phyloP scores from a whole-genome alignment of 2,329 filamentous ascomycete species.

The Cercospora berteroae region DNA sequence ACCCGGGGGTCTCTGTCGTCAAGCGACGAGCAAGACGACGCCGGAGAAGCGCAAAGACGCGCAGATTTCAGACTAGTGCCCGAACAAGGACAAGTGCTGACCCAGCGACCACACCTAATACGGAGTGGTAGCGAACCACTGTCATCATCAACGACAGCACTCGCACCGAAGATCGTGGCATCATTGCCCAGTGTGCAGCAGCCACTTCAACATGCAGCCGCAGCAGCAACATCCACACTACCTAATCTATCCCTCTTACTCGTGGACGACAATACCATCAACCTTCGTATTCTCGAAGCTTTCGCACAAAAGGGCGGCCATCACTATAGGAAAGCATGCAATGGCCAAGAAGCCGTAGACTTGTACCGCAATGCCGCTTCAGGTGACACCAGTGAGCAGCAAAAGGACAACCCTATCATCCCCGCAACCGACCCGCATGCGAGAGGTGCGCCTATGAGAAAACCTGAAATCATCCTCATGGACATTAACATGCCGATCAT shows the following conservation, averaged over 20 bases:
- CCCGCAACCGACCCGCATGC: too few relatives aligned
- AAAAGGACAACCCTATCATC: too few relatives aligned
- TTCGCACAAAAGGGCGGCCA: conserved; percentile 35
- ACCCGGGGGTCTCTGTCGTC: background rate
- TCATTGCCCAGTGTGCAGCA: too few relatives aligned
- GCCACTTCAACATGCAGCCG: background rate
- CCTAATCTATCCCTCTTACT: conserved; percentile 22
- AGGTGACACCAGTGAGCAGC: too few relatives aligned
- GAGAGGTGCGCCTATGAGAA: too few relatives aligned
- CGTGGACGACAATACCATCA: conserved; percentile 36
- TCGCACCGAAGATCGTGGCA: too few relatives aligned
- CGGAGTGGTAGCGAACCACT: background rate
- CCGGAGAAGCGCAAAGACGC: background rate
- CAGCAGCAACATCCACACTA: background rate
- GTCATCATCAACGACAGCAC: background rate
- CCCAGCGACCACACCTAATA: background rate
- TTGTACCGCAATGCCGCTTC: conserved; percentile 3
- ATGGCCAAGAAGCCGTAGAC: conserved; percentile 49
- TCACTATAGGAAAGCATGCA: conserved; percentile 41
- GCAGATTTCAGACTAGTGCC: background rate
- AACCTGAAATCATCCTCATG: conserved; percentile 47
- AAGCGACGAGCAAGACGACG: background rate
- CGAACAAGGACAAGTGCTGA: background rate
- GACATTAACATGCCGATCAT: conserved; percentile 41
- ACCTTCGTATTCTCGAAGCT: conserved; percentile 28